Percentiles rank a stretch among this genome's conserved stretches.
phyloP scores from a whole-genome alignment of 352 stramenopile species.

The Pythium aristosporum region DNA sequence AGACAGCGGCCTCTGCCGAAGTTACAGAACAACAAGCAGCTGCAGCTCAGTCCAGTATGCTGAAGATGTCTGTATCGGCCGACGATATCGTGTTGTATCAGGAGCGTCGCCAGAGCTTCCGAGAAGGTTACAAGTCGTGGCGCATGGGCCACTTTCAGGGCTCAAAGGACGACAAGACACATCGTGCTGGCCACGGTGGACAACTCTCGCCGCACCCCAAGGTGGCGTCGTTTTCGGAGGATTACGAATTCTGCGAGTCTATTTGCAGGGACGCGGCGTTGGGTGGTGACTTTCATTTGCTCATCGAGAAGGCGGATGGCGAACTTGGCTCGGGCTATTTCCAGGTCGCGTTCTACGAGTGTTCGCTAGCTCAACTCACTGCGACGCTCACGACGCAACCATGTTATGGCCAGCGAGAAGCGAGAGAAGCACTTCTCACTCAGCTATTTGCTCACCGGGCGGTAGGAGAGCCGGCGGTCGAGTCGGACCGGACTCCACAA shows the following conservation, averaged over 20 bases:
- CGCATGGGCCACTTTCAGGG: constrained; percentile 79
- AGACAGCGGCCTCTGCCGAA: constrained; percentile 15
- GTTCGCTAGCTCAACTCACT: constrained; percentile 61
- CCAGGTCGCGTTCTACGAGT: constrained; percentile 87
- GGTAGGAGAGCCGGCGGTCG: not conserved
- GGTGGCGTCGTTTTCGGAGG: constrained; percentile 56
- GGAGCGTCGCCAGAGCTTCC: constrained; percentile 72
- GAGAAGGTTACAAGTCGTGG: constrained; percentile 85
- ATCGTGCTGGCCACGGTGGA: constrained; percentile 38
- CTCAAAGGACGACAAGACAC: constrained; percentile 70
- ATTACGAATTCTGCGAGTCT: constrained; percentile 78
- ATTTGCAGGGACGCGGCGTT: constrained; percentile 52
- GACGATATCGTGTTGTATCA: constrained; percentile 87
- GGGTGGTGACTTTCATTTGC: constrained; percentile 74
- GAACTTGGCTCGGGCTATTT: constrained; percentile 72
- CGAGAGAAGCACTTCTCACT: constrained; percentile 9
- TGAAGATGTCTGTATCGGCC: constrained; percentile 71
- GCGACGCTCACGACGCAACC: constrained; percentile 34
- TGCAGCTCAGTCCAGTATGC: constrained; percentile 9
- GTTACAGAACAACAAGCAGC: not conserved
- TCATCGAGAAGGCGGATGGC: constrained; percentile 61
- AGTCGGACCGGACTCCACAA: not conserved
- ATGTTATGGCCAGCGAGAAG: constrained; percentile 20
- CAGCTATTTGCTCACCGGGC: constrained; percentile 12
- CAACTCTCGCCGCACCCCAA: constrained; percentile 36